Evolutionary conservation across 208 protist genomes (phyloP).

Genomic region (Angomonas ambiguus): DNA sequence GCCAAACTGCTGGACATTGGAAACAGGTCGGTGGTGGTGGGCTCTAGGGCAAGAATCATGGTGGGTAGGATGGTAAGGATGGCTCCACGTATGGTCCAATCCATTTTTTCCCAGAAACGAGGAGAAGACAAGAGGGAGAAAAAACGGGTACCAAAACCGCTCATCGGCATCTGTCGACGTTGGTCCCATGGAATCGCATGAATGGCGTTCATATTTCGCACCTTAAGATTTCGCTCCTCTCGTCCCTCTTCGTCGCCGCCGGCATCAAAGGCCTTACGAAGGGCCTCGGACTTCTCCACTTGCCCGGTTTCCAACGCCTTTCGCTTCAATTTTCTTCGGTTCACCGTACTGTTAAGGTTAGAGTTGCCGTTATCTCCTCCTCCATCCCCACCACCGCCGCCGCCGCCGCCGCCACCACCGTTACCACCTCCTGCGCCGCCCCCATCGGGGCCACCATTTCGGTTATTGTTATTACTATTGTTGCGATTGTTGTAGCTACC

Average conservation of each 20-base stretch:
- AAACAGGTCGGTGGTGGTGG: conserved; percentile 50
- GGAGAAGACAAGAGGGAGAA: conserved; percentile 76
- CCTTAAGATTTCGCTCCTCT: conserved; percentile 61
- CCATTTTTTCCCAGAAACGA: conserved; percentile 88
- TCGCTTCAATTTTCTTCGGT: background rate
- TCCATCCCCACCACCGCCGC: conserved; percentile 17
- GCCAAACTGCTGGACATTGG: conserved; percentile 74
- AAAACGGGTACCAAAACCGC: conserved; percentile 74
- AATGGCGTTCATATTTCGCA: conserved; percentile 61
- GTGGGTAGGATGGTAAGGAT: conserved; percentile 82
- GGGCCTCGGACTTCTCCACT: conserved; percentile 16
- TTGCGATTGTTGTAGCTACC: conserved; percentile 6
- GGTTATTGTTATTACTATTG: background rate
- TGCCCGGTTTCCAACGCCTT: conserved; percentile 7
- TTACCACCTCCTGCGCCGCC: conserved; percentile 21
- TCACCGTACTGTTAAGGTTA: background rate
- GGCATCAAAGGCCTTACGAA: conserved; percentile 20
- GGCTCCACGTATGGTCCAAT: conserved; percentile 80
- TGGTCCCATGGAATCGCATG: conserved; percentile 90
- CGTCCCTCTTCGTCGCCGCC: conserved; percentile 62
- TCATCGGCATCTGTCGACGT: conserved; percentile 66
- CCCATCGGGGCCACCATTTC: background rate
- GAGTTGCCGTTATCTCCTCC: conserved; percentile 3
- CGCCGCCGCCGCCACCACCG: conserved; percentile 26
- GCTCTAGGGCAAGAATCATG: conserved; percentile 85